Evolutionary conservation across 2,329 filamentous ascomycete species (phyloP), one percentile per base, ranked within the genome.

Genomic region (Rachicladosporium sp.): DNA sequence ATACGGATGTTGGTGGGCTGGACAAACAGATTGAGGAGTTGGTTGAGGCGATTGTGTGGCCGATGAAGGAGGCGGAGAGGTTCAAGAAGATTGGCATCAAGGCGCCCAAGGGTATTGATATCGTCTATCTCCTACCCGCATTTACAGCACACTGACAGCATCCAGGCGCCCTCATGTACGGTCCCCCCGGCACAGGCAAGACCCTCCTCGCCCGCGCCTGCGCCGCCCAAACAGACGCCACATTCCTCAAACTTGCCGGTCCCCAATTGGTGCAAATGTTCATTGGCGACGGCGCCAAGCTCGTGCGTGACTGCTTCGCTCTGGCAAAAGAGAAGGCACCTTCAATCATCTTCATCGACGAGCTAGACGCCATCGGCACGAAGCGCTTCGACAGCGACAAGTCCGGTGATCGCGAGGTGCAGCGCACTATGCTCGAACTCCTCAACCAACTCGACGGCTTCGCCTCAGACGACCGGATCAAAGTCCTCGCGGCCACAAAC

Each of bases 21-120:
- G 88, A 95, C 66, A 98, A 98, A 69, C 91, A 98, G 70, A 98
- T 98, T 58, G 89, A 95, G 63, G 93, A 98, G 67, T 74, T 98
- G 40, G 88, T 98, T 6, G 91, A 98, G 68, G 91, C 91, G 41
- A 91, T 98, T 36, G 91, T 98, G 23, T 96, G 89, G 89, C 91
- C 91, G 2, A 98, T 98, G 91, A 96, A 96, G 74, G 89, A 98
- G 67, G 88, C 91, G 2, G 93, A 98, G 54, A 78, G 89, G 12
- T 98, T 98, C 71, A 96, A 95, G 75, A 96, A 95, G 74, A 95
- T 98, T 56, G 91, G 91, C 52, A 98, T 98, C 72, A 98, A 98
- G 70, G 89, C 91, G 31, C 91, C 91, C 10, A 98, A 98, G 69
- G 91, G 91, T 95, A 76, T 33, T 23, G 23, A 36, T 29, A 42